Conservation (phyloP, 2,329 filamentous ascomycete species). For the Apiospora koreana region DNA sequence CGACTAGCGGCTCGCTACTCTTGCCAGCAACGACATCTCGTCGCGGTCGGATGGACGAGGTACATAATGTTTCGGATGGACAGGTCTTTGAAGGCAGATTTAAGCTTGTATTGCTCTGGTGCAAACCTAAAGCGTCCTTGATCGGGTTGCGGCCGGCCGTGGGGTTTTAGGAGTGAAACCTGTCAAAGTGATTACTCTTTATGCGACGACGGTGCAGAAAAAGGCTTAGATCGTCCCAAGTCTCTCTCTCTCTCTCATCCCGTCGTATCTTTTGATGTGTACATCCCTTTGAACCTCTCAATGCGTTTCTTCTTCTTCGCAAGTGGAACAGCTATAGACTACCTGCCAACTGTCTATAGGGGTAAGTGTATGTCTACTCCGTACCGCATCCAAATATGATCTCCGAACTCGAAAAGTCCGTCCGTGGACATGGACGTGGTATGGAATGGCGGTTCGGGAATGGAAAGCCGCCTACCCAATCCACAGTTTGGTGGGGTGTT, state of each 20-base stretch:
- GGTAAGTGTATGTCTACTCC: too few relatives aligned
- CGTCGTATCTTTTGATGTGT: not conserved
- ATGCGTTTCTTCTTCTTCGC: not conserved
- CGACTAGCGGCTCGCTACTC: not conserved
- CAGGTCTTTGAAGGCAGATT: not conserved
- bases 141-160: not conserved
- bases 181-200: not conserved
- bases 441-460: not conserved
- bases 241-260: not conserved
- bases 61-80: not conserved
- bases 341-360: not conserved
- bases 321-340: not conserved
- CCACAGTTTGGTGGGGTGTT: not conserved
- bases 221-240: not conserved
- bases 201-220: not conserved
- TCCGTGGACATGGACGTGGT: not conserved
- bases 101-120: not conserved
- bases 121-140: not conserved
- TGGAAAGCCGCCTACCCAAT: not conserved
- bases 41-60: not conserved
- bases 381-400: not conserved
- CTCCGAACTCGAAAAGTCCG: not conserved
- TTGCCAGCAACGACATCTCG: not conserved
- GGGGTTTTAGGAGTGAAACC: slow-evolving; percentile 8
- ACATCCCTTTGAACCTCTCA: not conserved